Conservation (phyloP, 1,284 basidiomycete species). For the Gomphus bonarii region DNA sequence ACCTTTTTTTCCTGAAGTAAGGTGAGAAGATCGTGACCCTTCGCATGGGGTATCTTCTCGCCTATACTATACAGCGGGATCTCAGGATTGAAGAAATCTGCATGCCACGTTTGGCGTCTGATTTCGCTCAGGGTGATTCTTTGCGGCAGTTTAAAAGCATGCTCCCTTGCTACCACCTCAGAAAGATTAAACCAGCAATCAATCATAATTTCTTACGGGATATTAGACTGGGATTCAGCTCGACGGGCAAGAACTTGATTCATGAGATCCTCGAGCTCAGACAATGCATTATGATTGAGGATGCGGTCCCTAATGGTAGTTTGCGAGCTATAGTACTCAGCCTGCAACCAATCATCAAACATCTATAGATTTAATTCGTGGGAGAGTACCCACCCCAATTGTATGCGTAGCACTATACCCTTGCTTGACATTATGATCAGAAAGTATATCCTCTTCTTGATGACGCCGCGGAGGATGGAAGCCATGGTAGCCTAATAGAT, state of each 20-base stretch:
- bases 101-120: conserved; percentile 83
- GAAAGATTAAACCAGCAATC: conserved; percentile 1
- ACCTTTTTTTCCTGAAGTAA: conserved; percentile 77
- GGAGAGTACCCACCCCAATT: conserved; percentile 43
- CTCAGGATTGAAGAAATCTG: conserved; percentile 81
- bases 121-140: conserved; percentile 86
- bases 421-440: conserved; percentile 67
- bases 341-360: conserved; percentile 27
- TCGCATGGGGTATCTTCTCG: conserved; percentile 87
- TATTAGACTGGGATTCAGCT: conserved; percentile 38
- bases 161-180: conserved; percentile 34
- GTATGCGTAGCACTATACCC: conserved; percentile 57
- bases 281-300: conserved; percentile 42
- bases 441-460: conserved; percentile 80
- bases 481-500: conserved; percentile 62
- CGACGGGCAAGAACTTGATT: conserved; percentile 66
- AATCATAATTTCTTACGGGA: conserved; percentile 43
- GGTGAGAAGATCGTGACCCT: conserved; percentile 86
- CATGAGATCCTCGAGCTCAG: conserved; percentile 70
- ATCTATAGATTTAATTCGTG: conserved; percentile 1
- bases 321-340: conserved; percentile 56
- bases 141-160: conserved; percentile 76
- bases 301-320: conserved; percentile 41
- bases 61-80: conserved; percentile 85
- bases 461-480: conserved; percentile 77